Base-by-base conservation (phyloP, 306 rosid species). In the Cyclanthera cordifolia region DNA sequence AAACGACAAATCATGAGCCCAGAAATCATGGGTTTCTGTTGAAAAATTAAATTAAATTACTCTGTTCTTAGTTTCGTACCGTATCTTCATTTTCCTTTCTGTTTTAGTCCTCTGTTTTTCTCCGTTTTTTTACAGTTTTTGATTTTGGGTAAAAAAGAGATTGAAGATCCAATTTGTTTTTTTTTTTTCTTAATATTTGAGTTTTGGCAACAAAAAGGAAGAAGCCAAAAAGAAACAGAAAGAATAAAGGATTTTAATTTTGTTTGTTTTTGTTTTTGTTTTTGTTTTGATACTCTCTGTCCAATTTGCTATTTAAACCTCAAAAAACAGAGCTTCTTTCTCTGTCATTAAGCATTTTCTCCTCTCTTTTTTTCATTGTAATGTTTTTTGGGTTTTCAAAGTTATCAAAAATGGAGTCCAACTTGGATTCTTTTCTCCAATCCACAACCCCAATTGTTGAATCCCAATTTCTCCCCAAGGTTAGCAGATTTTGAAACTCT, bases 381-480 rank as follows among this genome's bases (percentile, higher is more conserved):
- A 34, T 34, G 41, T 9, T 34, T 34, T 34, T 9, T 5, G 9
- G 0, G 41, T 64, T 16, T 8, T 58, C 53, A 27, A 73, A 82
- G 72, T 79, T 69, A 66, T 78, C 85, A 69, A 83, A 58, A 37
- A 65, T 85, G 90, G 84, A 82, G 76, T 90, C 97, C 20, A 90
- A 90, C 73, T 95, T 94, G 13, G 87, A 88, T 14, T 78, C 88
- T 72, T 83, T 94, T 77, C 97, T 94, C 53, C 82, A 87, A 8
- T 71, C 77, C 78, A 90, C 88, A 27, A 90, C 99, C 5, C 99
- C 99, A 20, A 79, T 80, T 15, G 87, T 86, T 13, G 86, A 77
- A 58, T 84, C 97, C 39, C 87, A 83, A 68, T 84, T 79, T 70
- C 94, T 93, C 24, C 88, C 89, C 2, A 80, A 93, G 94, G 99